Base-by-base conservation (phyloP, 192 early-diverging fungal species). In the Kickxella alabastrina region DNA sequence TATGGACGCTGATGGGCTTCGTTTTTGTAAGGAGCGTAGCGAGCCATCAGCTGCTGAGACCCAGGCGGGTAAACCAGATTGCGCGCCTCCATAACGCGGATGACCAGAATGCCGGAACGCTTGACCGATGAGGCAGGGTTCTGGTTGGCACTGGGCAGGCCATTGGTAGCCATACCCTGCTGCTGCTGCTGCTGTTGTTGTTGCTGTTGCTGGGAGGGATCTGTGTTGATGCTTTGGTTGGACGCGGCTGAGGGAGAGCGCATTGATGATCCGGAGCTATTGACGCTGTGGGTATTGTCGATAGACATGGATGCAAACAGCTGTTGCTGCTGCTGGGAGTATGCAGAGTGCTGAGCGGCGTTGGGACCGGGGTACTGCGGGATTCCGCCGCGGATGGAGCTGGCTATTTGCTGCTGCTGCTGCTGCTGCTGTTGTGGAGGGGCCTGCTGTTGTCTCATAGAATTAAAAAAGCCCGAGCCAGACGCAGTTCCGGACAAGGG, bases 11-110 rank as follows among this genome's bases (percentile, higher is more conserved):
- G 85, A 62, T 79, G 75, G 53, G 64, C 77, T 52, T 73, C 76
- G 58, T 70, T 69, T 68, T 78, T 75, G 64, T 73, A 77, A 8
- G 62, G 80, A 50, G 64, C 71, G 51, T 71, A 80, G 62, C 70
- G 73, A 40, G 65, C 59, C 59, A 55, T 68, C 39, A 62, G 76
- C 78, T 61, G 76, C 44, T 65, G 78, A 54, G 52, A 85, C 32
- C 82, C 85, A 18, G 79, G 69, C 38, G 86, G 87, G 38, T 84
- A 75, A 37, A 83, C 80, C 58, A 95, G 75, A 44, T 81, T 85
- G 31, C 84, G 79, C 2, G 87, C 89, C 55, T 95, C 92, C 56
- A 89, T 80, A 2, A 95, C 82, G 36, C 87, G 82, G 55, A 95
- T 88, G 42, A 88, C 66, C n/a, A 95, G 77, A 17, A 87, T 65